A percentile compares a stretch with the other conserved stretches of the same genome.
Evolutionary conservation across 2,329 filamentous ascomycete genomes (phyloP).

Genomic region (Arthrobotrys entomopaga): DNA sequence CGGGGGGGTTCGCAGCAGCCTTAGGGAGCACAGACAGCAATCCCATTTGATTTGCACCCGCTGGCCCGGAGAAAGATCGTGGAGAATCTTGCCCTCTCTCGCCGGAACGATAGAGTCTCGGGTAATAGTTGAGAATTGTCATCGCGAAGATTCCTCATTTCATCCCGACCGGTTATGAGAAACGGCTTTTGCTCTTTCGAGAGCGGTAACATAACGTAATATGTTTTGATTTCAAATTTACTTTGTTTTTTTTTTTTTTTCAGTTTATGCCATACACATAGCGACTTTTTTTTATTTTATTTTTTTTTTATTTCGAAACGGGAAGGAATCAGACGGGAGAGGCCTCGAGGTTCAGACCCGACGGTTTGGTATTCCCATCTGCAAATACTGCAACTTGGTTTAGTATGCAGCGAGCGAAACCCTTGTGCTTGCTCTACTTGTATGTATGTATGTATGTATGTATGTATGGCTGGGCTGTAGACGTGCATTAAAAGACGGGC

Average conservation of each 20-base stretch:
- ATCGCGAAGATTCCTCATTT: constrained; percentile 14
- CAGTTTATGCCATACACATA: constrained; percentile 11
- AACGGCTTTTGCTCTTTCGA: constrained; percentile 21
- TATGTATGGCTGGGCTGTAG: no score
- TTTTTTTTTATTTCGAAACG: constrained; percentile 26
- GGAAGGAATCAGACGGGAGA: constrained; percentile 5
- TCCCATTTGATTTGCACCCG: constrained; percentile 21
- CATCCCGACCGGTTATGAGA: constrained; percentile 9
- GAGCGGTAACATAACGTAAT: constrained; percentile 4
- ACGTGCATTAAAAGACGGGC: no score
- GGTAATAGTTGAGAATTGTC: constrained; percentile 22
- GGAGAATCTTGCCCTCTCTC: constrained; percentile 31
- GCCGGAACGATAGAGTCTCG: constrained; percentile 39
- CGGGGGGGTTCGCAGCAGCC: constrained; percentile 15
- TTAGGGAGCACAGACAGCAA: constrained; percentile 8
- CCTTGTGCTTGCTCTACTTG: constrained; percentile 20
- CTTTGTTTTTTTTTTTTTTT: no score
- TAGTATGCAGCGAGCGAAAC: constrained; percentile 33
- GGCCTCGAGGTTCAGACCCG: constrained; percentile 37
- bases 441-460: no score
- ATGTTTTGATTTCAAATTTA: constrained; percentile 25
- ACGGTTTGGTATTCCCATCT: constrained; percentile 45
- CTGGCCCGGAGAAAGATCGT: constrained; percentile 29
- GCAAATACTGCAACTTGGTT: constrained; percentile 10
- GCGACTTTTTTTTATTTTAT: constrained; percentile 16